Percentiles rank a stretch among this genome's conserved stretches.
These are phyloP conservation scores for Alectoria sarmentosa DNA, from an alignment of 495 filamentous ascomycete species.

Conservation along the genomic window DNA sequence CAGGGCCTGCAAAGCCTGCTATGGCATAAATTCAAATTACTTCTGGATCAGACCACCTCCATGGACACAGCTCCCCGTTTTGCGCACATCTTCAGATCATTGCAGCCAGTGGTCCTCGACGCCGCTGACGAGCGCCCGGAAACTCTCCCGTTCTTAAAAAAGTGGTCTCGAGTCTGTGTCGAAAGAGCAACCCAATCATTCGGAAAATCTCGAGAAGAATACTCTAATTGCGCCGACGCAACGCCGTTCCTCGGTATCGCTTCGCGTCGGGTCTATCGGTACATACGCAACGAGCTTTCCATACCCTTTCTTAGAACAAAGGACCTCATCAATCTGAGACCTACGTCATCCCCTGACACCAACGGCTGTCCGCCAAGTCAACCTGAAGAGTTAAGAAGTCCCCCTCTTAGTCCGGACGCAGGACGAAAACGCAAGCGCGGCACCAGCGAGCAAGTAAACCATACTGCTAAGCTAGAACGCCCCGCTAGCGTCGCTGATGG, in stretches of 20 bases:
- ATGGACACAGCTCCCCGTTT: neutral
- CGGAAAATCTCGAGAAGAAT: neutral
- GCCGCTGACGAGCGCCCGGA: neutral
- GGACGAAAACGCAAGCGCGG: neutral
- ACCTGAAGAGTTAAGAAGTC: neutral
- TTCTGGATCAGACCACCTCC: neutral
- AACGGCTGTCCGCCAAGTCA: neutral
- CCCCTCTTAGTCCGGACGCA: neutral
- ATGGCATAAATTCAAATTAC: neutral
- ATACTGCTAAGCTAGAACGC: neutral
- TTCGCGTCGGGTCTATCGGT: neutral
- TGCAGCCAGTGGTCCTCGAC: neutral
- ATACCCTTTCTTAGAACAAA: conserved; percentile 3
- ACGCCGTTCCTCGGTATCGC: neutral
- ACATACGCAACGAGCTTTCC: conserved; percentile 5
- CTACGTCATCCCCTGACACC: neutral
- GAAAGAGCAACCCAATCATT: neutral
- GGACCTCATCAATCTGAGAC: neutral
- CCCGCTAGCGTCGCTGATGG: neutral
- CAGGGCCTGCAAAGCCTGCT: neutral
- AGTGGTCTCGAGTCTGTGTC: neutral
- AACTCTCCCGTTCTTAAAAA: neutral
- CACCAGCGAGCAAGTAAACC: neutral
- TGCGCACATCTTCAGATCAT: neutral
- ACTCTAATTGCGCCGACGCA: neutral